Percentiles rank a stretch among this genome's conserved stretches.
Evolutionary conservation across 768 basidiomycete species (phyloP).

Genomic region (Amanita pallidorosea): DNA sequence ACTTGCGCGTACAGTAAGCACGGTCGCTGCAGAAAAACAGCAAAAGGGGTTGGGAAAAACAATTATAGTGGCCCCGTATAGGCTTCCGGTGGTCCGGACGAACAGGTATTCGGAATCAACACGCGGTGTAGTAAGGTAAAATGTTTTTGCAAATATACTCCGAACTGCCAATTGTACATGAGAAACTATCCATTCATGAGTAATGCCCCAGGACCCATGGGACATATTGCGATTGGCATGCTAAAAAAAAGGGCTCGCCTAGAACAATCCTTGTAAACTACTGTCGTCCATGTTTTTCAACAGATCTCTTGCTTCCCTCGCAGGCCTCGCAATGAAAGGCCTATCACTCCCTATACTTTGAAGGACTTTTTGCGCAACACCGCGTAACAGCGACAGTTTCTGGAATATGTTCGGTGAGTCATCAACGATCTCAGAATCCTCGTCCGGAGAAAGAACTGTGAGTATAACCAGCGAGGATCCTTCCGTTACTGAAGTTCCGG

Average conservation of each 20-base stretch:
- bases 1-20: no score
- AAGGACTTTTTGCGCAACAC: conserved; percentile 62
- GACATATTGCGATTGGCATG: no score
- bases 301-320: conserved; percentile 73
- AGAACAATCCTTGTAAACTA: conserved; percentile 35
- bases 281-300: conserved; percentile 38
- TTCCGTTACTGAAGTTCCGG: conserved; percentile 57
- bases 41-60: no score
- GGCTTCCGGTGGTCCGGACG: no score
- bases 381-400: conserved; percentile 45
- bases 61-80: no score
- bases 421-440: conserved; percentile 25
- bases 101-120: no score
- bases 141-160: no score
- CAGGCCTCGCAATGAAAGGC: conserved; percentile 65
- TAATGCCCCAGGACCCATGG: no score
- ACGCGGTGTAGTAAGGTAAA: no score
- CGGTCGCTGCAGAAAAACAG: no score
- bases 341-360: conserved; percentile 61
- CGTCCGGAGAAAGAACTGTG: conserved; percentile 39
- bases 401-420: conserved; percentile 49
- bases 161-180: no score
- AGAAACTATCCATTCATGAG: no score
- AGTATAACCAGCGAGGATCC: conserved; percentile 52
- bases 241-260: not conserved